Conservation (phyloP, 345 rosid species). For the Camelina sativa region DNA sequence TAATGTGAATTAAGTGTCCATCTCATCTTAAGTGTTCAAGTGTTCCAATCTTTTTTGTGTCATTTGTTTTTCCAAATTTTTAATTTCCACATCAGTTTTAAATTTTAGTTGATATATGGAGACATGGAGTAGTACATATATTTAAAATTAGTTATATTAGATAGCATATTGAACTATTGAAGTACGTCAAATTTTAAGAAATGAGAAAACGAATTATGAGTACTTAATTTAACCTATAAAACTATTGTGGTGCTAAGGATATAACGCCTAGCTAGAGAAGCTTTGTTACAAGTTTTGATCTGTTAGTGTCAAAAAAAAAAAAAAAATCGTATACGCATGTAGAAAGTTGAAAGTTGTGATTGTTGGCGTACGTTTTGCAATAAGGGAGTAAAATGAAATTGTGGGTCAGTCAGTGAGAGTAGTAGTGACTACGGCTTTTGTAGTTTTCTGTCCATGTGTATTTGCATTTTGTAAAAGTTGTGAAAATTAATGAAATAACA, state of each 20-base stretch:
- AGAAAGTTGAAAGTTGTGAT: neutral
- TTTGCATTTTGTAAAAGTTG: neutral
- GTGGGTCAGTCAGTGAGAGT: conserved; percentile 17
- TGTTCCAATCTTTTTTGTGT: neutral
- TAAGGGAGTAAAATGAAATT: neutral
- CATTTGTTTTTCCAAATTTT: neutral
- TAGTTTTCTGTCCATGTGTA: neutral
- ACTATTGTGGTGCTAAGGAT: neutral
- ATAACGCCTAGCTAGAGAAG: neutral
- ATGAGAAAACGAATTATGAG: no score
- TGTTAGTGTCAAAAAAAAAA: neutral
- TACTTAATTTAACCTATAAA: neutral
- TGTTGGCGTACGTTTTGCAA: conserved; percentile 18
- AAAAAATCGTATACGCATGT: neutral
- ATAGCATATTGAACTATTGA: neutral
- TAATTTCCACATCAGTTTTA: neutral
- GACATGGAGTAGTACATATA: neutral
- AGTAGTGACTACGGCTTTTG: neutral
- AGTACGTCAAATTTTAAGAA: neutral
- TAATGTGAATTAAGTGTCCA: conserved; percentile 27
- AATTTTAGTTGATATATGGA: neutral
- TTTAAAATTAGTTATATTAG: neutral
- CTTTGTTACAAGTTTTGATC: neutral
- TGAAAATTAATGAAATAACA: neutral
- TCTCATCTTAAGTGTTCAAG: neutral